Percentiles rank a stretch among this genome's conserved stretches.
Conservation (phyloP, 768 basidiomycete genomes). For the Neoboletus brunneissimus region DNA sequence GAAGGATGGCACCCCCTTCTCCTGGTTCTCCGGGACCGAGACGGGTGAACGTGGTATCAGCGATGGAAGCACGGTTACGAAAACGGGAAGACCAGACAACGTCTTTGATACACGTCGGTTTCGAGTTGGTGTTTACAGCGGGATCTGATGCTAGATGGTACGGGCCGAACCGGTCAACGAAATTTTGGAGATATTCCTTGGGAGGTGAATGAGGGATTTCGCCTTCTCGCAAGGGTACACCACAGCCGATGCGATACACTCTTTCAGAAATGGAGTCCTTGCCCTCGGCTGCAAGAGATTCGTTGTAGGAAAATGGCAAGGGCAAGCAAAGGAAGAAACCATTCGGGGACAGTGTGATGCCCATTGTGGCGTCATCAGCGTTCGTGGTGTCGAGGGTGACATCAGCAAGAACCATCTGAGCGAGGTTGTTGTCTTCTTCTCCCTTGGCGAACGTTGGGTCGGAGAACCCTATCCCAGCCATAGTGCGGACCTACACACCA, state of each 20-base stretch:
- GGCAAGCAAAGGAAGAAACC: constrained; percentile 38
- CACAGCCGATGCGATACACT: constrained; percentile 42
- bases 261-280: constrained; percentile 2
- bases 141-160: constrained; percentile 33
- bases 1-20: constrained; percentile 20
- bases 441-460: constrained; percentile 38
- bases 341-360: constrained; percentile 26
- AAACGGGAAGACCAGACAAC: constrained; percentile 48
- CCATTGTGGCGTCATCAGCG: constrained; percentile 5
- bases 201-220: constrained; percentile 37
- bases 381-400: constrained; percentile 32
- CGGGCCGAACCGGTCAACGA: constrained; percentile 43
- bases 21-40: constrained; percentile 13
- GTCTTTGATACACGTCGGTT: constrained; percentile 34
- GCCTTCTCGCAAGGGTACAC: constrained; percentile 36
- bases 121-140: constrained; percentile 30
- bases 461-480: constrained; percentile 40
- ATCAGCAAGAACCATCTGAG: constrained; percentile 48
- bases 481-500: constrained; percentile 38
- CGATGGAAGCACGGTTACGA: constrained; percentile 43
- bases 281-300: constrained; percentile 10
- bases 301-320: constrained; percentile 33
- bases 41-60: constrained; percentile 37
- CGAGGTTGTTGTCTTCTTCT: constrained; percentile 28
- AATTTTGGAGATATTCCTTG: constrained; percentile 42